These are phyloP conservation scores for Eleusine coracana DNA, from an alignment of 176 grass and related monocot species.

Conservation along the genomic window DNA sequence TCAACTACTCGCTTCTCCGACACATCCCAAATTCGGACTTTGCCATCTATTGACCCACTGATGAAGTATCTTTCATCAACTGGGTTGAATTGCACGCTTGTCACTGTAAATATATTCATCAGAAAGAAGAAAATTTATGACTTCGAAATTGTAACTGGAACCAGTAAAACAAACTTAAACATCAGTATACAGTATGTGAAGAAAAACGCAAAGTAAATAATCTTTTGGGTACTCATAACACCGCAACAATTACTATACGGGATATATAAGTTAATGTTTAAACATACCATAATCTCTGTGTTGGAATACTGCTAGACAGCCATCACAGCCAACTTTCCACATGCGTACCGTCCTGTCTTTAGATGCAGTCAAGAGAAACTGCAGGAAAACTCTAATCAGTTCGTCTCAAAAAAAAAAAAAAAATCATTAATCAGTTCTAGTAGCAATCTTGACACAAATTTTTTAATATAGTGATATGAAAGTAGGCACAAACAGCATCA, in stretches of 20 bases:
- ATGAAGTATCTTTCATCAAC: conserved; percentile 63
- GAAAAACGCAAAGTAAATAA: background rate
- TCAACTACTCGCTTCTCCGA: conserved; percentile 70
- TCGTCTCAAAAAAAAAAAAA: background rate
- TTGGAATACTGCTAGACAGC: conserved; percentile 64
- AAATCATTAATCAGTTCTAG: background rate
- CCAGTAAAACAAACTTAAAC: background rate
- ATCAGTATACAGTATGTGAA: background rate
- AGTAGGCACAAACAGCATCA: background rate
- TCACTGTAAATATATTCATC: conserved; percentile 51
- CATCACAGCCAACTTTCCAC: conserved; percentile 78
- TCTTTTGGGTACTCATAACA: background rate
- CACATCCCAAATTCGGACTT: conserved; percentile 76
- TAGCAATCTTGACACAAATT: background rate
- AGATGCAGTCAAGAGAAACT: conserved; percentile 80
- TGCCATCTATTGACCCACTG: conserved; percentile 80
- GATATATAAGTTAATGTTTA: background rate
- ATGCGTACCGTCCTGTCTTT: conserved; percentile 80
- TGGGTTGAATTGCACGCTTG: conserved; percentile 76
- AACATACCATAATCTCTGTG: conserved; percentile 73
- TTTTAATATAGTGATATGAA: background rate
- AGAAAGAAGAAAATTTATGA: background rate
- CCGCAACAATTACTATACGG: background rate
- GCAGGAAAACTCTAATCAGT: conserved; percentile 21
- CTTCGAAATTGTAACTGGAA: background rate